Base-by-base conservation (phyloP, 257 asterid species). In the Apocynum venetum region DNA sequence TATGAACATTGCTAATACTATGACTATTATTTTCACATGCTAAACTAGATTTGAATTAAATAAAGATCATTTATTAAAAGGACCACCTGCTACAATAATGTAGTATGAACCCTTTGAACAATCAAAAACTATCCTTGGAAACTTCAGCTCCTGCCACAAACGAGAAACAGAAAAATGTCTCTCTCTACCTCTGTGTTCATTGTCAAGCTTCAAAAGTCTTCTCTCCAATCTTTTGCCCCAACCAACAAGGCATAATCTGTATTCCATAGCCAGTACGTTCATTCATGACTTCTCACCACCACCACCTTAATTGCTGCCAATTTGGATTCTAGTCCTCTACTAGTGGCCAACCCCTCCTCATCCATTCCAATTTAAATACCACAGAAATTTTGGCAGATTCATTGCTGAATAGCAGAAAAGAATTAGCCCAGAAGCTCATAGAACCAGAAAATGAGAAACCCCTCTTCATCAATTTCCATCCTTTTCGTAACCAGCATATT, bases 401-500 rank as follows among this genome's bases (percentile, higher is more conserved):
- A 66, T 2, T 66, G 4, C 0, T 66, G 8, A 57, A 6, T 4
- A 40, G 48, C 19, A 20, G 35, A 48, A 70, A 71, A 71, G 59
- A 25, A 8, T 8, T 11, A 11, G 44, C 19, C 19, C 44, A 63
- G 68, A 63, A 63, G 68, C 6, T 31, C 68, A 36, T 35, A 60
- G 51, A 60, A 60, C 5, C 3, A 66, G 51, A 15, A 38, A 66
- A 41, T 67, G 72, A 17, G 31, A 67, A 2, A 3, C 72, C 72
- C 71, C 31, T 74, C 13, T 79, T 64, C 19, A 19, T 60, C 31
- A 40, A 35, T 61, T 44, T 66, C 73, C 41, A 5, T 83, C 2
- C 5, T 83, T 40, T 59, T 73, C 70, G 31, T 72, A 19, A 2
- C 5, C 43, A 57, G 47, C n/a, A 20, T 63, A 35, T 20, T 59